These are phyloP conservation scores for Quercus phellos DNA, from an alignment of 331 rosid species.

Conservation along the genomic window DNA sequence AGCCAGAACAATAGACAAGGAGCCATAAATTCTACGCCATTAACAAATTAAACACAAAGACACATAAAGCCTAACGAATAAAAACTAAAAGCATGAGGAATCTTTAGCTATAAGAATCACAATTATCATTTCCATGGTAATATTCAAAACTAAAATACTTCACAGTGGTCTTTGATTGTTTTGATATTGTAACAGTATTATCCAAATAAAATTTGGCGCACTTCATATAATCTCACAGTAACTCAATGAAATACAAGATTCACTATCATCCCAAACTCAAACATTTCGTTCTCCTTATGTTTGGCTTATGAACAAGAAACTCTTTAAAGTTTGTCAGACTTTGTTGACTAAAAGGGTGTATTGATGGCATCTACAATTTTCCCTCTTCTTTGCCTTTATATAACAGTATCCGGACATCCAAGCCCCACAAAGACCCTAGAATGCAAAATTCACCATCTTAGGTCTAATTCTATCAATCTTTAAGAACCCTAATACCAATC, in stretches of 20 bases:
- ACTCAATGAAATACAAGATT: background rate
- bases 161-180: background rate
- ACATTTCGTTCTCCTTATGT: background rate
- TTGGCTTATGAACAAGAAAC: background rate
- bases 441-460: background rate
- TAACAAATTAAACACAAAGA: background rate
- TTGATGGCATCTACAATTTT: background rate
- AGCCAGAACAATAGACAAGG: background rate
- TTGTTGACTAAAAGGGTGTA: background rate
- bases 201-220: background rate
- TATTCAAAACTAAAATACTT: background rate
- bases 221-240: background rate
- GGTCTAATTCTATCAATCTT: background rate
- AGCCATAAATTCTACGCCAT: background rate
- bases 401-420: too few species aligned
- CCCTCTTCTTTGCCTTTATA: too few species aligned
- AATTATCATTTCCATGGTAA: background rate
- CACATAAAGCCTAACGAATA: background rate
- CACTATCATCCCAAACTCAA: background rate
- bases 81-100: background rate
- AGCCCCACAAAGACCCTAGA: too few species aligned
- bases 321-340: background rate
- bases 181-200: too few species aligned
- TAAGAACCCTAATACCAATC: background rate
- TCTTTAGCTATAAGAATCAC: background rate